Base-by-base conservation (phyloP, 2,329 filamentous ascomycete genomes). In the Colletotrichum lini region DNA sequence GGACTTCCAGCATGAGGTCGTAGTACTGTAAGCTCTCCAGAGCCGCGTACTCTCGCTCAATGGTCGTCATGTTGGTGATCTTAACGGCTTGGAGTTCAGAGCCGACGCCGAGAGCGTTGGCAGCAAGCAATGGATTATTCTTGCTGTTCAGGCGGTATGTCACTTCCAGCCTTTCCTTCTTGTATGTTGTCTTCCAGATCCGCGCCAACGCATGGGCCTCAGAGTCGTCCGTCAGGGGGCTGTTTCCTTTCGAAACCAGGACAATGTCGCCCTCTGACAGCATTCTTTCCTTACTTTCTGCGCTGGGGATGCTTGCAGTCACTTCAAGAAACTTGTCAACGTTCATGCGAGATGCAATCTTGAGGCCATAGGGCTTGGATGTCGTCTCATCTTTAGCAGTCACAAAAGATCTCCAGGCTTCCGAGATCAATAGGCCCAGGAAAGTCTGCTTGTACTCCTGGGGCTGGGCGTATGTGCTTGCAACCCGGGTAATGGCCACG, bases 261-360 rank as follows among this genome's bases (percentile, higher is more conserved):
- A 99, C 87, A 73, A 99, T 93, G 78, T 99, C 96, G 61, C 95
- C 94, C 82, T 98, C 95, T 9, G 89, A 88, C 44, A 98, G 84
- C 56, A 88, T 88, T 6, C 93, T 86, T 53, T 97, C 93, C 79
- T 91, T 92, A 73, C 91, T 91, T 72, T 93, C 90, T 2, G 84
- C 82, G 57, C 91, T 86, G 26, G 93, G 90, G 86, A 98, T 93
- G 2, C 91, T 91, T 59, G 94, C 97, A 75, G 93, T 96, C 72
- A 98, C 91, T 83, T 99, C 96, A 73, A 98, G 88, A 77, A 97
- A 98, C 61, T 92, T 93, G 81, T 99, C 96, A 13, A 99, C 95
- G 57, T 92, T 96, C 78, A 96, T 91, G 72, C 96, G 93, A 77
- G 93, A 97, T 60, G 93, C 89, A 64, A 99, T 89, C 78, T 95